Percentiles rank a stretch among this genome's conserved stretches.
phyloP scores from a whole-genome alignment of 306 rosid species.

The Psophocarpus tetragonolobus region DNA sequence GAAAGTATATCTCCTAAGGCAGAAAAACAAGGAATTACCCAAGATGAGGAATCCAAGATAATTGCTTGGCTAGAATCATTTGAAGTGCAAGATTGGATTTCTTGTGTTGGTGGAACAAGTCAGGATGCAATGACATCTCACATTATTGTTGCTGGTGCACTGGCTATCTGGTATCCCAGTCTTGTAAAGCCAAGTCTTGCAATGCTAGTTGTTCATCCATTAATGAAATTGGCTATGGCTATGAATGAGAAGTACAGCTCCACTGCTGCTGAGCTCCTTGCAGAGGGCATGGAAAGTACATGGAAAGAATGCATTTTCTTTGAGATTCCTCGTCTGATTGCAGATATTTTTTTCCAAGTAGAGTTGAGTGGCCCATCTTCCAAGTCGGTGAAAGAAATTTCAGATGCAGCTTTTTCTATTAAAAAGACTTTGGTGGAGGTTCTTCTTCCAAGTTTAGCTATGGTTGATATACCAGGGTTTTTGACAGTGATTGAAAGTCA shows the following conservation, averaged over 20 bases:
- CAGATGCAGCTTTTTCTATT: slow-evolving; percentile 62
- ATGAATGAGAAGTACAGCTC: slow-evolving; percentile 92
- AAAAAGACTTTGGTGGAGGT: slow-evolving; percentile 71
- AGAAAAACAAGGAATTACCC: slow-evolving; percentile 41
- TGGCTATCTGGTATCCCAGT: slow-evolving; percentile 97
- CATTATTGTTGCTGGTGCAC: slow-evolving; percentile 91
- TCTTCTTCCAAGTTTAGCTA: slow-evolving; percentile 98
- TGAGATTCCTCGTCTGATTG: slow-evolving; percentile 80
- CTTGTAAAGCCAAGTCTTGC: slow-evolving; percentile 80
- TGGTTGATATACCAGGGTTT: slow-evolving; percentile 82
- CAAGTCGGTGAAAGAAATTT: slow-evolving; percentile 46
- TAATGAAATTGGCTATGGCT: slow-evolving; percentile 89
- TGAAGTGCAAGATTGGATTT: slow-evolving; percentile 98
- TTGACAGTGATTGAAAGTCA: slow-evolving; percentile 81
- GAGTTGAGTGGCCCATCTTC: slow-evolving; percentile 81
- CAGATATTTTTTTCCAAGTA: slow-evolving; percentile 88
- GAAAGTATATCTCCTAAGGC: slow-evolving; percentile 44
- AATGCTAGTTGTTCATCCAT: slow-evolving; percentile 74
- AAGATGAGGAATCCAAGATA: slow-evolving; percentile 61
- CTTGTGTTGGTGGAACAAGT: slow-evolving; percentile 95
- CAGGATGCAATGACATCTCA: slow-evolving; percentile 98
- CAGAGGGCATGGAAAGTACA: slow-evolving; percentile 94
- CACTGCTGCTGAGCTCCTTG: slow-evolving; percentile 97
- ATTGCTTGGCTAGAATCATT: slow-evolving; percentile 84
- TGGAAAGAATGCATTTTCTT: slow-evolving; percentile 78